Evolutionary conservation across 805 yeast species (phyloP).

Genomic region (Wickerhamomyces subpelliculosus): DNA sequence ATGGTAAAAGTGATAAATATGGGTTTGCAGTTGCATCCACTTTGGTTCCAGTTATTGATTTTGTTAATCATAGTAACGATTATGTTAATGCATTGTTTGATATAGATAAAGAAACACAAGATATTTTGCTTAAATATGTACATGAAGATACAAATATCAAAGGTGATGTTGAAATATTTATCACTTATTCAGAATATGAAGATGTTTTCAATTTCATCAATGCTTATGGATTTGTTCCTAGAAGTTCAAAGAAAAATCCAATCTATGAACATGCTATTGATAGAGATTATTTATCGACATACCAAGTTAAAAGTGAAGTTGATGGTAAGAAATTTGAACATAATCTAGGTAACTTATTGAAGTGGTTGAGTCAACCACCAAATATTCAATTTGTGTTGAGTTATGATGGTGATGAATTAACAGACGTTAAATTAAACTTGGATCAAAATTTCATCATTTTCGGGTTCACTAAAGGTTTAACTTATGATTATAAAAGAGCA

Average conservation of each 20-base stretch:
- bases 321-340: constrained; percentile 7
- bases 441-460: constrained; percentile 27
- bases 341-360: constrained; percentile 22
- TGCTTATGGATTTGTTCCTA: constrained; percentile 43
- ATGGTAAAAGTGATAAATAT: constrained; percentile 21
- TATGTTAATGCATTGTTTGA: constrained; percentile 52
- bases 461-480: constrained; percentile 21
- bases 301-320: constrained; percentile 6
- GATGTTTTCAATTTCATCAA: constrained; percentile 33
- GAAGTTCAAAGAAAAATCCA: constrained; percentile 7
- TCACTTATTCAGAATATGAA: constrained; percentile 37
- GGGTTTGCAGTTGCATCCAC: constrained; percentile 45
- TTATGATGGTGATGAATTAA: constrained; percentile 12
- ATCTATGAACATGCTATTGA: constrained; percentile 30
- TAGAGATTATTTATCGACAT: constrained; percentile 11
- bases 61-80: constrained; percentile 50
- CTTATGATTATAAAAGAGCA: constrained; percentile 13
- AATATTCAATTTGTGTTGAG: constrained; percentile 30
- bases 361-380: constrained; percentile 32
- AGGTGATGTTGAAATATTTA: constrained; percentile 30
- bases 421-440: constrained; percentile 20
- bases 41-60: constrained; percentile 61
- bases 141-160: constrained; percentile 4
- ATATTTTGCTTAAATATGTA: constrained; percentile 32
- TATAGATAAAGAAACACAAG: constrained; percentile 38